Conservation (phyloP, 306 rosid genomes). For the Trifolium dubium region DNA sequence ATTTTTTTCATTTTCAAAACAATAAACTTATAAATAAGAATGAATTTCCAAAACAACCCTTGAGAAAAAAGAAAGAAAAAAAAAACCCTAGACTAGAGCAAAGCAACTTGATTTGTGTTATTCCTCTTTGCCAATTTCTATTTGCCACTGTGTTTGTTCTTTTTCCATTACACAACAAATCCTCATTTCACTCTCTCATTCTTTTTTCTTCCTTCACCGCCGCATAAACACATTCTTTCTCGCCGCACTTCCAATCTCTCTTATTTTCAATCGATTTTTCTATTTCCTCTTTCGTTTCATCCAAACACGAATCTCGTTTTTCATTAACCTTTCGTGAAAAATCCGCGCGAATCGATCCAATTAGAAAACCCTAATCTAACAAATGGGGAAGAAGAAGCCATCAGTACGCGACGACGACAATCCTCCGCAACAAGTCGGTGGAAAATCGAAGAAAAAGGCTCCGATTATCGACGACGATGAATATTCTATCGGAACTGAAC, state of each 20-base stretch:
- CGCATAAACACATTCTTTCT: not conserved
- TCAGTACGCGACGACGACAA: conserved; percentile 67
- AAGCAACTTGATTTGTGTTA: not conserved
- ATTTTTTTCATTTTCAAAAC: too few relatives aligned
- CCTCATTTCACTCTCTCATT: not conserved
- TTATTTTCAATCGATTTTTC: not conserved
- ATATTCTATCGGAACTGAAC: conserved; percentile 69
- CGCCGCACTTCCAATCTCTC: not conserved
- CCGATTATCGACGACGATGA: conserved; percentile 78
- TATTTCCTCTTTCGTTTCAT: not conserved
- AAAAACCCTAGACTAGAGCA: not conserved
- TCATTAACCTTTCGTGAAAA: not conserved
- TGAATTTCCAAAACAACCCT: not conserved
- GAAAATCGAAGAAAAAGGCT: conserved; percentile 80
- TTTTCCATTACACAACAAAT: not conserved
- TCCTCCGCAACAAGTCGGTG: conserved; percentile 54
- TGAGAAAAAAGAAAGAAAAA: too few relatives aligned
- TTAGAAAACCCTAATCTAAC: conserved; percentile 37
- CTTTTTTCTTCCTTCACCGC: not conserved
- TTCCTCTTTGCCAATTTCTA: not conserved
- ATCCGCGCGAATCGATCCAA: not conserved
- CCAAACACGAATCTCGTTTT: conserved; percentile 2
- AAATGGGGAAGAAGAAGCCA: conserved; percentile 87
- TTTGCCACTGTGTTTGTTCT: not conserved
- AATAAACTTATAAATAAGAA: too few relatives aligned